A percentile compares a stretch with the other conserved stretches of the same genome.
These are phyloP conservation scores for Candida ficus DNA, from an alignment of 805 yeast genomes.

Conservation along the genomic window DNA sequence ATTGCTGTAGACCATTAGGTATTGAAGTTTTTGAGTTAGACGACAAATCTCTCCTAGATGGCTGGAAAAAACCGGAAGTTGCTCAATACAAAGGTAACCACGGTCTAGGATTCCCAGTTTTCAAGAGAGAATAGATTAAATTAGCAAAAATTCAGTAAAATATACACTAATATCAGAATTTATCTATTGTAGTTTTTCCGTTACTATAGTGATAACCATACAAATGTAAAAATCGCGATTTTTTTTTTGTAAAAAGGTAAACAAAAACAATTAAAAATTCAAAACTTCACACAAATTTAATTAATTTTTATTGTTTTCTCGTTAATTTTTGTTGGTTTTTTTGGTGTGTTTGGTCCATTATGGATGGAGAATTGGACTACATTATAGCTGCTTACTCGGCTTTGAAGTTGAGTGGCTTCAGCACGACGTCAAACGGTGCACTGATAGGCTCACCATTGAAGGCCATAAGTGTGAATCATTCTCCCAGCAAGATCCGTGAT, in stretches of 20 bases:
- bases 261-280: background rate
- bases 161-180: no score
- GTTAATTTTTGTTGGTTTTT: no score
- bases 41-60: conserved; percentile 38
- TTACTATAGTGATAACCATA: background rate
- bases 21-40: conserved; percentile 55
- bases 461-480: conserved; percentile 15
- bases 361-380: conserved; percentile 22
- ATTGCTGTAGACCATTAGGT: conserved; percentile 58
- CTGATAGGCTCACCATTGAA: conserved; percentile 17
- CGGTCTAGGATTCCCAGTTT: conserved; percentile 34
- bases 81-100: conserved; percentile 53
- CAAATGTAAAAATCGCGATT: background rate
- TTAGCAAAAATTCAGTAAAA: no score
- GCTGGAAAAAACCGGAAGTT: conserved; percentile 48
- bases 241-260: no score
- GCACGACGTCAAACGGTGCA: no score
- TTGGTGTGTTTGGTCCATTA: background rate
- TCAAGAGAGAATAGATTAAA: conserved; percentile 14
- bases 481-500: conserved; percentile 17
- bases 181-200: no score
- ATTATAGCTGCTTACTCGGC: conserved; percentile 21
- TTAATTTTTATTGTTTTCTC: background rate
- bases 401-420: conserved; percentile 13
- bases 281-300: background rate